A percentile compares a stretch with the other conserved stretches of the same genome.
Conservation (phyloP, 441 rosid genomes). For the Kokia cookei region DNA sequence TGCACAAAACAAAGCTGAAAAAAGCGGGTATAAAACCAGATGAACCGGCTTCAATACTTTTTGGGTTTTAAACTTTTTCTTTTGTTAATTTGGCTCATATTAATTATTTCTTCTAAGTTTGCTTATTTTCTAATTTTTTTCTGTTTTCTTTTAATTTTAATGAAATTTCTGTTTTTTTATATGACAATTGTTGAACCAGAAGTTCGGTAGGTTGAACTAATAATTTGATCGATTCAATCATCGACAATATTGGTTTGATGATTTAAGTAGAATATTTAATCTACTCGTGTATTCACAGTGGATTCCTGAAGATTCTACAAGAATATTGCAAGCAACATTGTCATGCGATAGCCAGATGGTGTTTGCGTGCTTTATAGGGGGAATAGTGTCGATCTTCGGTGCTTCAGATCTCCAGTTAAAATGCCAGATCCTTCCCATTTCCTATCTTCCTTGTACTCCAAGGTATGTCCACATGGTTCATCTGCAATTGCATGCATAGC, state of each 20-base stretch:
- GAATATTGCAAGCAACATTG: slow-evolving; percentile 47
- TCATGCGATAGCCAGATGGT: slow-evolving; percentile 53
- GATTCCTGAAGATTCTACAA: slow-evolving; percentile 25
- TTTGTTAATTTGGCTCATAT: too few relatives aligned
- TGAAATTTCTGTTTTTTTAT: too few relatives aligned
- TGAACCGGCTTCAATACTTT: too few relatives aligned
- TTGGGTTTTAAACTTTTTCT: too few relatives aligned
- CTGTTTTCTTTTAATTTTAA: too few relatives aligned
- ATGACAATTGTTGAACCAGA: too few relatives aligned
- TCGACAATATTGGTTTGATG: background rate
- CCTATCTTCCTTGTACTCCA: slow-evolving; percentile 25
- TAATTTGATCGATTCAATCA: too few relatives aligned
- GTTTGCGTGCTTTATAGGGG: slow-evolving; percentile 45
- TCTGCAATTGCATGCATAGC: background rate
- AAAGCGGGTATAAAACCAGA: too few relatives aligned
- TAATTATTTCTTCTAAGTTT: too few relatives aligned
- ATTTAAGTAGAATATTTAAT: background rate
- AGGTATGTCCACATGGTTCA: slow-evolving; percentile 15
- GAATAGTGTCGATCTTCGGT: slow-evolving; percentile 34
- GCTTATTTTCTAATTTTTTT: too few relatives aligned
- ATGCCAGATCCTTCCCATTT: slow-evolving; percentile 31
- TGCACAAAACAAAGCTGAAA: too few relatives aligned
- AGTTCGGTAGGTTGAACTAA: too few relatives aligned
- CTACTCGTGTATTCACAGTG: slow-evolving; percentile 26
- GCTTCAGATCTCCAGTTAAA: slow-evolving; percentile 29